Evolutionary conservation across 1,139 yeast genomes (phyloP).

Genomic region (Suhomyces maxii): DNA sequence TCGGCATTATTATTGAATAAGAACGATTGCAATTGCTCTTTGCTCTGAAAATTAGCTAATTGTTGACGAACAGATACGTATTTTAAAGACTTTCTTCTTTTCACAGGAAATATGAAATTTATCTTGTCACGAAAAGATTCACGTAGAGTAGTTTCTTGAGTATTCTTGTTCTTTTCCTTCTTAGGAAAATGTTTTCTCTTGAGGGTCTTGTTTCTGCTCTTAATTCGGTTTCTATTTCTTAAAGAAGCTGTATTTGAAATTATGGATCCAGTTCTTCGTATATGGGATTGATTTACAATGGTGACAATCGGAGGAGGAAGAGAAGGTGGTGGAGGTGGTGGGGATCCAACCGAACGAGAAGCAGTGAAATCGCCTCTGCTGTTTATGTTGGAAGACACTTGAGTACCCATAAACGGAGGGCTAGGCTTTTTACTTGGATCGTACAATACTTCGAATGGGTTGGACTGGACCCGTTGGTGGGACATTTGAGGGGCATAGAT

Average conservation of each 20-base stretch:
- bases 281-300: conserved; percentile 23
- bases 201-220: conserved; percentile 32
- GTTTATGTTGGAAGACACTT: not conserved
- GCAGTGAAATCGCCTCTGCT: not conserved
- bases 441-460: conserved; percentile 8
- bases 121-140: conserved; percentile 5
- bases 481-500: conserved; percentile 5
- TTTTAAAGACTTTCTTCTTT: conserved; percentile 36
- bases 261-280: conserved; percentile 31
- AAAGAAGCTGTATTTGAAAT: conserved; percentile 35
- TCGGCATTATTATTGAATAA: conserved; percentile 25
- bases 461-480: conserved; percentile 8
- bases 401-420: not conserved
- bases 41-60: conserved; percentile 27
- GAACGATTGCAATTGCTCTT: conserved; percentile 28
- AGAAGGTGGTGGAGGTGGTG: not conserved
- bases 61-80: conserved; percentile 19
- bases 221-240: conserved; percentile 31
- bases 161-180: conserved; percentile 1
- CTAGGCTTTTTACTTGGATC: conserved; percentile 1
- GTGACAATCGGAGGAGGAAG: conserved; percentile 23
- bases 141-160: not conserved
- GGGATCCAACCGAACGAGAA: too few species aligned
- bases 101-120: conserved; percentile 37
- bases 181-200: conserved; percentile 14